Base-by-base conservation (phyloP, 192 early-diverging fungal genomes). In the Entomortierella lignicola region DNA sequence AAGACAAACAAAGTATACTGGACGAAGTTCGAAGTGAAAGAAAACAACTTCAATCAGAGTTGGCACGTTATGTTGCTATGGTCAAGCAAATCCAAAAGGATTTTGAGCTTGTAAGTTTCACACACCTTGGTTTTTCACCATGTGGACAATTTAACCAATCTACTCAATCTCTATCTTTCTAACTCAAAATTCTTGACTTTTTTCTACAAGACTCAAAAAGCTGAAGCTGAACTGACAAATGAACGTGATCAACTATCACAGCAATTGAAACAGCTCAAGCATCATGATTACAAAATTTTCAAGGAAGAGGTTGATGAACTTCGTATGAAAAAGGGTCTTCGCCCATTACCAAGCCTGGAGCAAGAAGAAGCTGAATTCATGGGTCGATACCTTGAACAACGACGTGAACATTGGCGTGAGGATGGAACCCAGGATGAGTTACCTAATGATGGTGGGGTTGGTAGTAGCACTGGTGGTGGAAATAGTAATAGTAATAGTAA, bases 161-260 rank as follows among this genome's bases (percentile, higher is more conserved):
- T n/a, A n/a, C n/a, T n/a, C n/a, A n/a, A n/a, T 41, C 39, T 60
- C 23, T 44, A 29, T 60, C 26, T 18, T 17, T 29, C 18, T 23
- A 60, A 17, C 20, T n/a, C n/a, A n/a, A n/a, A n/a, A 48, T 15
- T 25, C 37, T 21, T 42, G 3, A 13, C 37, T 41, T 37, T n/a
- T 18, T 42, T 42, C 26, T 7, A 62, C 13, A 31, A 77, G 72
- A 52, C 60, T 6, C 50, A 66, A 18, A 31, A 68, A 42, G 72
- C 72, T 66, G 74, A 77, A 43, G 32, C 47, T 0, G 54, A 77
- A 20, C 34, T 79, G 21, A 51, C 44, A 51, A 79, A 69, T 25
- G 74, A 79, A 27, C 74, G 74, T 15, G 74, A 79, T 13, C 60
- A 79, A 34, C 61, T 79, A n/a, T 79, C 74, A 26, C 67, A 60